These are phyloP conservation scores for Priceomyces haplophilus DNA, from an alignment of 805 yeast genomes.

Conservation along the genomic window DNA sequence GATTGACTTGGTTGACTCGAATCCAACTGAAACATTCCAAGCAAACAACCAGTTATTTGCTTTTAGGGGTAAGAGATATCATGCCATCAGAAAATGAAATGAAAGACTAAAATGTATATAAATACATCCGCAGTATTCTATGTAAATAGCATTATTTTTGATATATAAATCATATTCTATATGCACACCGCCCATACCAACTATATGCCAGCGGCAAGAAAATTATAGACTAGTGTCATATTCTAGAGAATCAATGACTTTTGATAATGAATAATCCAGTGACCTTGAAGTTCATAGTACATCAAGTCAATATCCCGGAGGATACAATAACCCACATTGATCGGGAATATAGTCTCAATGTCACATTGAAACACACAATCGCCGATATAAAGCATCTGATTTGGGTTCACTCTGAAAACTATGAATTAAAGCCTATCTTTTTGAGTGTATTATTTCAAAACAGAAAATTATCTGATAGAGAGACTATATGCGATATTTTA, in stretches of 20 bases:
- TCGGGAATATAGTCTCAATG: slow-evolving; percentile 13
- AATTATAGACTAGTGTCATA: background rate
- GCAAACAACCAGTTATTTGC: slow-evolving; percentile 88
- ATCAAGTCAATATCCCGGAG: slow-evolving; percentile 6
- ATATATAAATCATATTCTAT: slow-evolving; percentile 1
- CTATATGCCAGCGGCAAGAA: slow-evolving; percentile 1
- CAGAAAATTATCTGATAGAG: slow-evolving; percentile 10
- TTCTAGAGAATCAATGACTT: background rate
- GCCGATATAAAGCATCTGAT: slow-evolving; percentile 25
- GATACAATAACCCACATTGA: background rate
- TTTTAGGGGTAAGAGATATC: slow-evolving; percentile 94
- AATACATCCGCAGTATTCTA: background rate
- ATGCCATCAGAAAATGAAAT: slow-evolving; percentile 51
- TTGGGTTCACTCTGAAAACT: slow-evolving; percentile 26
- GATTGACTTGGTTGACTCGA: slow-evolving; percentile 89
- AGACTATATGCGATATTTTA: slow-evolving; percentile 10
- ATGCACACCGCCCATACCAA: background rate
- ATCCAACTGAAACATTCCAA: slow-evolving; percentile 92
- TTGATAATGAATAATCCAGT: slow-evolving; percentile 20
- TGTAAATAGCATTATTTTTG: background rate
- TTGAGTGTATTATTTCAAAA: slow-evolving; percentile 13
- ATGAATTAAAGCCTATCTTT: slow-evolving; percentile 25
- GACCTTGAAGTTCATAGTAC: slow-evolving; percentile 12
- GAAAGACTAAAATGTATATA: background rate
- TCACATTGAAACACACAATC: slow-evolving; percentile 23